Evolutionary conservation across 2,329 filamentous ascomycete species (phyloP).

Genomic region (Ophiostoma fasciatum): DNA sequence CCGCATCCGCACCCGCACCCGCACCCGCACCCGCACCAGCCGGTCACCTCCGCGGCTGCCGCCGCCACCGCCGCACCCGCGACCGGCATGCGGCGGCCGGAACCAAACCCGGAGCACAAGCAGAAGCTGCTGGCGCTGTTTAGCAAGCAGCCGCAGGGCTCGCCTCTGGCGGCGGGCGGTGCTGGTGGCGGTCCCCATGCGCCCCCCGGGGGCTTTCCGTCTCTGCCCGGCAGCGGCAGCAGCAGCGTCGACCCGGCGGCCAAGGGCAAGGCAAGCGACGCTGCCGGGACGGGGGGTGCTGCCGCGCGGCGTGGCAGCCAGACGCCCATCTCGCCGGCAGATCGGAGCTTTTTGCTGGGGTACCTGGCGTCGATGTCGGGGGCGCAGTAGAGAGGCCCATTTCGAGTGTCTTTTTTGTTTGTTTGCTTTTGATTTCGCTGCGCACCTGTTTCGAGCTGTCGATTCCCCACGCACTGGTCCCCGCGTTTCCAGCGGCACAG

Average conservation of each 20-base stretch:
- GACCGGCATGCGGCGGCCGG: conserved; percentile 10
- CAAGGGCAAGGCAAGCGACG: too few species aligned
- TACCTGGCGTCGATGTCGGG: conserved; percentile 49
- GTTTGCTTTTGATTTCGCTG: neutral
- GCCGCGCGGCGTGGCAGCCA: conserved; percentile 27
- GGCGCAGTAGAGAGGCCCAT: neutral
- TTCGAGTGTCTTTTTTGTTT: neutral
- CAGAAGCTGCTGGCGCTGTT: conserved; percentile 47
- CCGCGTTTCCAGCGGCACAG: too few species aligned
- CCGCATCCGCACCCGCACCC: neutral
- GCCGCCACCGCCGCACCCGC: neutral
- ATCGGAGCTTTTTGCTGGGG: conserved; percentile 61
- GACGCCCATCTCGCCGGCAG: conserved; percentile 48
- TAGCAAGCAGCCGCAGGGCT: conserved; percentile 29
- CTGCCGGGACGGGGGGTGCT: too few species aligned
- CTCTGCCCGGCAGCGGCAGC: too few species aligned
- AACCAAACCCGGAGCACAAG: conserved; percentile 26
- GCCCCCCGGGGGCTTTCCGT: too few species aligned
- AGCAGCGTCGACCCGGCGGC: conserved; percentile 1
- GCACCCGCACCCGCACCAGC: neutral
- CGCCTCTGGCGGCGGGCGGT: too few species aligned
- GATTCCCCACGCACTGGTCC: too few species aligned
- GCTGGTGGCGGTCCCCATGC: too few species aligned
- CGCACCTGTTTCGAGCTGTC: too few species aligned
- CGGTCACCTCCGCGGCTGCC: neutral